Conservation (phyloP, 768 basidiomycete genomes). For the Kwoniella mangroviensis region DNA sequence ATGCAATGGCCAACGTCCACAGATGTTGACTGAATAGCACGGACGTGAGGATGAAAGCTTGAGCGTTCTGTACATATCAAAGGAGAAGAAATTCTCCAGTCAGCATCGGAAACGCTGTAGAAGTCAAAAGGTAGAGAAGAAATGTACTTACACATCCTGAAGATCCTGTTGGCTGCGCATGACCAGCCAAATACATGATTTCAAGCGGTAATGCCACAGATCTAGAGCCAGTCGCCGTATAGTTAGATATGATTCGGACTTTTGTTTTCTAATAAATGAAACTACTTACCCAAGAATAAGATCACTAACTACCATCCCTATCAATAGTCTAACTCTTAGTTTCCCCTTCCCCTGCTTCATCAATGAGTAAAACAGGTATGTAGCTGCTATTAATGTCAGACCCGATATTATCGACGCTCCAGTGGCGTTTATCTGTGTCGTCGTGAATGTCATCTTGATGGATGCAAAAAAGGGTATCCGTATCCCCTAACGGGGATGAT, state of each 20-base stretch:
- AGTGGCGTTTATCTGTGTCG: slow-evolving; percentile 33
- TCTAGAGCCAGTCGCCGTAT: slow-evolving; percentile 21
- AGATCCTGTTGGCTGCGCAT: slow-evolving; percentile 33
- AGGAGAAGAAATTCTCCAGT: no score
- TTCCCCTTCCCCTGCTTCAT: slow-evolving; percentile 45
- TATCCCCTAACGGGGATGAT: background rate
- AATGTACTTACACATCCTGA: slow-evolving; percentile 44
- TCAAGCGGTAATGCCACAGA: slow-evolving; percentile 37
- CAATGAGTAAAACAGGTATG: slow-evolving; percentile 39
- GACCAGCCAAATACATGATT: slow-evolving; percentile 34
- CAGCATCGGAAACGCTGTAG: no score
- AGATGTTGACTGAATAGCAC: slow-evolving; percentile 55
- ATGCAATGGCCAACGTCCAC: slow-evolving; percentile 54
- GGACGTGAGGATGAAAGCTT: slow-evolving; percentile 48
- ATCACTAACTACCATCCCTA: slow-evolving; percentile 56
- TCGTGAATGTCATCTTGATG: background rate
- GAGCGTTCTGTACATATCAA: slow-evolving; percentile 32
- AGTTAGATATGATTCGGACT: background rate
- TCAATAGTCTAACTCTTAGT: slow-evolving; percentile 48
- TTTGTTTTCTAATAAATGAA: no score
- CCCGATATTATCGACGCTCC: slow-evolving; percentile 47
- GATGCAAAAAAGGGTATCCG: background rate
- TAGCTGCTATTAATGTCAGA: slow-evolving; percentile 40
- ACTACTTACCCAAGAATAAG: slow-evolving; percentile 48
- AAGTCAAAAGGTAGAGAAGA: no score